Evolutionary conservation across 228 moss, liverwort and hornwort genomes (phyloP).

Genomic region (Sphagnum fallax): DNA sequence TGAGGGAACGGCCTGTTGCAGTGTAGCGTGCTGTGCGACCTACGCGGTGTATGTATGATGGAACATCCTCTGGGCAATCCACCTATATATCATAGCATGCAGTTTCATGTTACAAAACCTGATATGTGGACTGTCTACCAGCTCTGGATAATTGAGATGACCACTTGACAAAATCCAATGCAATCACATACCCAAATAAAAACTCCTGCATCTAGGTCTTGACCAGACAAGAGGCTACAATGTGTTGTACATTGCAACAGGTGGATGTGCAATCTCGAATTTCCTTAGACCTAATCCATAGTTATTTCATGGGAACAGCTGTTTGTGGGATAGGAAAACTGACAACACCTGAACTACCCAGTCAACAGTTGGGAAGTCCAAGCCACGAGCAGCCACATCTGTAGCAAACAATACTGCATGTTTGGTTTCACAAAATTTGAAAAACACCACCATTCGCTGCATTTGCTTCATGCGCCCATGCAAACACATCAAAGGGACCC

Average conservation of each 20-base stretch:
- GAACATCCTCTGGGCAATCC: slow-evolving; percentile 96
- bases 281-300: too few relatives aligned
- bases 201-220: too few relatives aligned
- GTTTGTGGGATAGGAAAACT: too few relatives aligned
- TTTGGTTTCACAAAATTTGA: slow-evolving; percentile 75
- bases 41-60: slow-evolving; percentile 95
- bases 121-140: too few relatives aligned
- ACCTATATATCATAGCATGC: slow-evolving; percentile 25
- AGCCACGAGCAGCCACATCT: slow-evolving; percentile 93
- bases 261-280: too few relatives aligned
- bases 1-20: slow-evolving; percentile 82
- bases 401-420: slow-evolving; percentile 86
- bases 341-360: slow-evolving; percentile 89
- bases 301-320: too few relatives aligned
- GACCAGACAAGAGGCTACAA: too few relatives aligned
- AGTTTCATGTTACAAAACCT: too few relatives aligned
- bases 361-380: slow-evolving; percentile 93
- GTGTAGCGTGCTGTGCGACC: slow-evolving; percentile 97
- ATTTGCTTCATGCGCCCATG: slow-evolving; percentile 98
- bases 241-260: too few relatives aligned
- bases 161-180: too few relatives aligned
- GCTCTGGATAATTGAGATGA: too few relatives aligned
- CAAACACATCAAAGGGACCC: slow-evolving; percentile 78
- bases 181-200: too few relatives aligned
- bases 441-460: slow-evolving; percentile 70